Conservation (phyloP, 2,329 filamentous ascomycete species). For the Pseudocercospora cruenta region DNA sequence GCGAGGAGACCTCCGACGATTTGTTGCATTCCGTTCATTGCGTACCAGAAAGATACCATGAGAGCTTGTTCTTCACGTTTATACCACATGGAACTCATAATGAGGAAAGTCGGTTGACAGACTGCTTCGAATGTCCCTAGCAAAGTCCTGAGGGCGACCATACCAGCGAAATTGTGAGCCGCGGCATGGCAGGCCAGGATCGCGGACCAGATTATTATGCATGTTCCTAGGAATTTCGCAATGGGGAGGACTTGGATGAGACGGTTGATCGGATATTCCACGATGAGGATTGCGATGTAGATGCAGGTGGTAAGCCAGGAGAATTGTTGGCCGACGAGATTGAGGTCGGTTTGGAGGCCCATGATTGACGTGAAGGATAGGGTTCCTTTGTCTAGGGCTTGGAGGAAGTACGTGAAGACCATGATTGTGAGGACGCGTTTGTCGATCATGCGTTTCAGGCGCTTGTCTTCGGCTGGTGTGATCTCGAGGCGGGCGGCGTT, state of each 20-base stretch:
- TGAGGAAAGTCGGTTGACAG: slow-evolving; percentile 69
- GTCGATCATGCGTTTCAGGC: slow-evolving; percentile 69
- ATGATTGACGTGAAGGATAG: slow-evolving; percentile 67
- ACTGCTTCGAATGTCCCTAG: slow-evolving; percentile 73
- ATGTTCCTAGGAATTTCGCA: slow-evolving; percentile 64
- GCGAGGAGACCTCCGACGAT: slow-evolving; percentile 72
- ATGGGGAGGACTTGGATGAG: slow-evolving; percentile 64
- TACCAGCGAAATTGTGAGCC: slow-evolving; percentile 61
- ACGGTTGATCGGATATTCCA: slow-evolving; percentile 72
- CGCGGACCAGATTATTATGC: slow-evolving; percentile 66
- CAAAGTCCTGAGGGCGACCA: slow-evolving; percentile 65
- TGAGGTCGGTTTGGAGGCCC: slow-evolving; percentile 55
- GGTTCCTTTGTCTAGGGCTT: slow-evolving; percentile 70
- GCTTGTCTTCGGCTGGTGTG: slow-evolving; percentile 60
- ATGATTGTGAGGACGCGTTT: slow-evolving; percentile 69
- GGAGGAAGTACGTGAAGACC: slow-evolving; percentile 74
- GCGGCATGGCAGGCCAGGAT: slow-evolving; percentile 65
- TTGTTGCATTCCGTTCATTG: slow-evolving; percentile 56
- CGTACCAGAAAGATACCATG: slow-evolving; percentile 69
- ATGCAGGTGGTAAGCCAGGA: slow-evolving; percentile 75
- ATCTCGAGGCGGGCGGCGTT: slow-evolving; percentile 61
- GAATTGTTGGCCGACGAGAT: slow-evolving; percentile 58
- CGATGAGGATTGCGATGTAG: slow-evolving; percentile 70
- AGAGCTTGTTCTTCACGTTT: slow-evolving; percentile 68
- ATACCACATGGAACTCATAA: slow-evolving; percentile 73